A percentile compares a stretch with the other conserved stretches of the same genome.
These are phyloP conservation scores for Buxus sempervirens DNA, from an alignment of 164 flowering plant species.

Conservation along the genomic window DNA sequence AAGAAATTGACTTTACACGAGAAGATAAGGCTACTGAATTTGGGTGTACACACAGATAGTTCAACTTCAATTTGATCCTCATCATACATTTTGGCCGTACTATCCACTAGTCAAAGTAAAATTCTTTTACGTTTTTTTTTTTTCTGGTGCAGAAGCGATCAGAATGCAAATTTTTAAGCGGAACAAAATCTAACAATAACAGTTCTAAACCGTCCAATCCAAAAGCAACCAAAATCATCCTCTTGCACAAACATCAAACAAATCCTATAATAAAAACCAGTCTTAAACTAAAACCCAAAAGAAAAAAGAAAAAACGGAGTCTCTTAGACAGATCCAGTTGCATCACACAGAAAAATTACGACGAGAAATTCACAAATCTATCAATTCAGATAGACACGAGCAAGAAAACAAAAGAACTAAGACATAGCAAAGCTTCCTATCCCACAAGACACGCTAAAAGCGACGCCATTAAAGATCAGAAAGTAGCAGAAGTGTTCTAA, in stretches of 20 bases:
- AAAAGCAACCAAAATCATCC: not conserved
- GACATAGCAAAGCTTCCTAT: not conserved
- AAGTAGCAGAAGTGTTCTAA: not conserved
- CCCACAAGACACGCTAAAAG: not conserved
- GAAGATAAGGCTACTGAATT: too few species aligned
- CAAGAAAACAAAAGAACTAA: not conserved
- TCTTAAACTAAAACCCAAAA: not conserved
- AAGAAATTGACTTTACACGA: not conserved
- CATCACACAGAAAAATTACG: not conserved
- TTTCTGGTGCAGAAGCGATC: not conserved
- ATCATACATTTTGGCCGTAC: not conserved
- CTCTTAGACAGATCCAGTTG: slow-evolving; percentile 6
- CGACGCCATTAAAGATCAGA: slow-evolving; percentile 3
- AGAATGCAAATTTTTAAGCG: not conserved
- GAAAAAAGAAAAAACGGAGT: not conserved
- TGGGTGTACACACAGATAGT: too few species aligned
- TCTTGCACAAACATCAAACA: not conserved
- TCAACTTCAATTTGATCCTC: not conserved
- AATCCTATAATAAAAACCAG: not conserved
- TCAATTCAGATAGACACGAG: not conserved
- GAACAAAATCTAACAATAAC: not conserved
- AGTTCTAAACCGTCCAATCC: not conserved
- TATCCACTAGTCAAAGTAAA: not conserved
- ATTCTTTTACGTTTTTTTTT: too few species aligned
- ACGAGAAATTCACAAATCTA: not conserved